Conservation (phyloP, 1,284 basidiomycete species). For the Cutaneotrichosporon spelunceum region DNA sequence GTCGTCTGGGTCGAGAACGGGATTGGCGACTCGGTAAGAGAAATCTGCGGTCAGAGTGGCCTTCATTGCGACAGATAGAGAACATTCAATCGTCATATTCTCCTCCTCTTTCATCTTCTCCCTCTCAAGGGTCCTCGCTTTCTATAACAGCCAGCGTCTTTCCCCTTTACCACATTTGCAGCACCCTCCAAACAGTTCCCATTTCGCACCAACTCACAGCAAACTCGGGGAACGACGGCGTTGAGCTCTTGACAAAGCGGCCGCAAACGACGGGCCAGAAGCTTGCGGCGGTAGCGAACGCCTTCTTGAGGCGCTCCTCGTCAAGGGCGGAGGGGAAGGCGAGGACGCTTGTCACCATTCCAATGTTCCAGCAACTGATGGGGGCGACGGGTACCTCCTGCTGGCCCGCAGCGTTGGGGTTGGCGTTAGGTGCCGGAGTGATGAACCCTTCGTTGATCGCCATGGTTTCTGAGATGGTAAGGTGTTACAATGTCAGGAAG, state of each 20-base stretch:
- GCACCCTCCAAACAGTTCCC: neutral
- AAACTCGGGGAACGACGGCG: constrained; percentile 20
- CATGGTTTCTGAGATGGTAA: constrained; percentile 11
- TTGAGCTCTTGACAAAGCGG: constrained; percentile 21
- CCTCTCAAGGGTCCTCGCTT: neutral
- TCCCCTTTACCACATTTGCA: too few species aligned
- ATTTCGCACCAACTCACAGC: constrained; percentile 15
- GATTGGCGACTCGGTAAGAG: constrained; percentile 31
- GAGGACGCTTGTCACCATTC: constrained; percentile 23
- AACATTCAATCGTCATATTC: too few species aligned
- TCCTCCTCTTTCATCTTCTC: neutral
- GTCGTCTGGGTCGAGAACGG: constrained; percentile 29
- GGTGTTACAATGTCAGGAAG: neutral
- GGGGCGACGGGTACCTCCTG: constrained; percentile 26
- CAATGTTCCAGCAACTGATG: constrained; percentile 28
- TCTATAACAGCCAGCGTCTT: neutral
- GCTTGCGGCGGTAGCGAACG: constrained; percentile 20
- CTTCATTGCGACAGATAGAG: neutral
- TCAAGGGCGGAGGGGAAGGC: constrained; percentile 29
- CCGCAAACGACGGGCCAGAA: constrained; percentile 30
- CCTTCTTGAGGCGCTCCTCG: constrained; percentile 23
- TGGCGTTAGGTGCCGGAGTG: constrained; percentile 21
- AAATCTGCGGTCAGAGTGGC: constrained; percentile 18
- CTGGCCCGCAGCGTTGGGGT: constrained; percentile 19
- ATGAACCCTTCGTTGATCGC: constrained; percentile 17